phyloP scores from a whole-genome alignment of 139 green algal genomes.

The Chlorella sp. region DNA sequence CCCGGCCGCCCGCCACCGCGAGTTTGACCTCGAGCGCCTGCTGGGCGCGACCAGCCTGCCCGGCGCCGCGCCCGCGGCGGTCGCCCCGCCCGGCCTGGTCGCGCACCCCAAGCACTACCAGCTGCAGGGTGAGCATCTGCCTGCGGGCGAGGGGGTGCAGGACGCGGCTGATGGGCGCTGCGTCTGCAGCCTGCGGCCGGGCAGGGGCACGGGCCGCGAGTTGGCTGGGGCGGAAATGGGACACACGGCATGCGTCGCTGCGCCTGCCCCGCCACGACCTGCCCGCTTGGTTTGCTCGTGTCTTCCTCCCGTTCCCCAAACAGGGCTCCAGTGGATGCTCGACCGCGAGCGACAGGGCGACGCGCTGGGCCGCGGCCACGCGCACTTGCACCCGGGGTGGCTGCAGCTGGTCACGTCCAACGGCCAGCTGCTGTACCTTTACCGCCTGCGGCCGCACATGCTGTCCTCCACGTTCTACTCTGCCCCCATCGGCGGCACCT shows the following conservation, averaged over 20 bases:
- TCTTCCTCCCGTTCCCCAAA: neutral
- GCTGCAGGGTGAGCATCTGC: constrained; percentile 28
- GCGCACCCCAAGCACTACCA: constrained; percentile 58
- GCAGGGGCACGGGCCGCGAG: neutral
- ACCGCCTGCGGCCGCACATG: constrained; percentile 14
- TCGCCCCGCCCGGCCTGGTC: constrained; percentile 15
- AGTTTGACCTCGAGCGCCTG: constrained; percentile 31
- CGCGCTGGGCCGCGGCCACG: constrained; percentile 41
- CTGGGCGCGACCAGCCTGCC: constrained; percentile 15
- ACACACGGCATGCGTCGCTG: neutral
- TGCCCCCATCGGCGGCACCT: constrained; percentile 41
- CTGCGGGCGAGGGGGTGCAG: neutral
- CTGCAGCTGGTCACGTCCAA: constrained; percentile 51
- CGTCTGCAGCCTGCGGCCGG: neutral
- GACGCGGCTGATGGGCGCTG: neutral
- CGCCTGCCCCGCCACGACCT: neutral
- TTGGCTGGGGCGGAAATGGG: neutral
- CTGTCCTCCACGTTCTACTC: constrained; percentile 24
- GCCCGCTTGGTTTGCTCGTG: neutral
- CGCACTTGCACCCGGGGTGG: constrained; percentile 61
- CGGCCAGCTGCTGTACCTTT: constrained; percentile 39
- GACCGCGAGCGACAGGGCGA: constrained; percentile 52
- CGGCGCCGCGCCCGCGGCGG: neutral
- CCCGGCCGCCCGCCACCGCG: neutral
- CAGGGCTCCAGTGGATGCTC: constrained; percentile 68